phyloP scores from a whole-genome alignment of 2,329 filamentous ascomycete species.

The Fusarium tuaranense region DNA sequence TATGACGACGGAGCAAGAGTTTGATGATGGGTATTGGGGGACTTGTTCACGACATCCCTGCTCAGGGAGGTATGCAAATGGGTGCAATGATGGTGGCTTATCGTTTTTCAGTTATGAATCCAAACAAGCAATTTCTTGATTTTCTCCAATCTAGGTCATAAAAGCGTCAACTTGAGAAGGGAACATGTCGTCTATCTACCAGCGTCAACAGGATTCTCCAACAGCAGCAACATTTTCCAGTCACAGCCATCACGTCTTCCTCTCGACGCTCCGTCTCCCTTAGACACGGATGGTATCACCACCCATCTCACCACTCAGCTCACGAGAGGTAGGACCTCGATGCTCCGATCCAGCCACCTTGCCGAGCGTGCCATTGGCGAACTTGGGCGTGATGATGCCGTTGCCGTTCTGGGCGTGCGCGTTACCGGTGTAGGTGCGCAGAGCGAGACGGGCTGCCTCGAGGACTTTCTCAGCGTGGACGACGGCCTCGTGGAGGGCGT shows the following conservation, averaged over 20 bases:
- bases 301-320: slow-evolving; percentile 71
- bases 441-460: slow-evolving; percentile 57
- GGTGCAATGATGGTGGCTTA: not conserved
- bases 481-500: slow-evolving; percentile 57
- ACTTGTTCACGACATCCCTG: not conserved
- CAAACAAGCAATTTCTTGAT: slow-evolving; percentile 10
- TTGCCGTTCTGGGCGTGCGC: slow-evolving; percentile 31
- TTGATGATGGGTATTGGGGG: not conserved
- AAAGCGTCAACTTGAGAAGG: slow-evolving; percentile 11
- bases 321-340: slow-evolving; percentile 64
- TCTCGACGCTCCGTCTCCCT: slow-evolving; percentile 10
- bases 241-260: slow-evolving; percentile 4
- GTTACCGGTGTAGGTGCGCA: slow-evolving; percentile 52
- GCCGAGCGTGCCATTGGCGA: slow-evolving; percentile 41
- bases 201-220: slow-evolving; percentile 21
- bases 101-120: slow-evolving; percentile 11
- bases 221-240: slow-evolving; percentile 21
- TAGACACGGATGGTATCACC: slow-evolving; percentile 63
- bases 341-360: slow-evolving; percentile 45
- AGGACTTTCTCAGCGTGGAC: slow-evolving; percentile 60
- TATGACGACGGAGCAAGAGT: not conserved
- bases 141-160: slow-evolving; percentile 12
- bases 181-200: slow-evolving; percentile 19
- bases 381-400: slow-evolving; percentile 18
- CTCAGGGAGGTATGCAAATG: not conserved